Conservation (phyloP, 352 stramenopile genomes). For the Phytophthora pini region DNA sequence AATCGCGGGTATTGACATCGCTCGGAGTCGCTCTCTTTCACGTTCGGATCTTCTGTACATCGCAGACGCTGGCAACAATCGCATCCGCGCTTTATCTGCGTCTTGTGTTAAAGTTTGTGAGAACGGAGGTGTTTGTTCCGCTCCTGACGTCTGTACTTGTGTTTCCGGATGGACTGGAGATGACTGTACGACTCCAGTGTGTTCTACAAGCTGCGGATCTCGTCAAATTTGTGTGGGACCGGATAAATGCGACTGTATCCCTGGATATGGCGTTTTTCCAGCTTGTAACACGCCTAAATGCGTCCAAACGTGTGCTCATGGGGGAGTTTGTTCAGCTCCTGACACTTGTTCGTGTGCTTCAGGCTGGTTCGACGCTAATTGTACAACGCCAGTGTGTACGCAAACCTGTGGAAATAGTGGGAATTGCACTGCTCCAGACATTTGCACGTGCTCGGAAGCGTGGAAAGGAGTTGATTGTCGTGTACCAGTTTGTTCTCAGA, state of each 20-base stretch:
- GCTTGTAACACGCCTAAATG: constrained; percentile 87
- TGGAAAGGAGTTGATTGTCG: constrained; percentile 94
- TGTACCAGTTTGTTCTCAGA: constrained; percentile 89
- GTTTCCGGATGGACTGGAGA: constrained; percentile 88
- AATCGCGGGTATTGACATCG: constrained; percentile 41
- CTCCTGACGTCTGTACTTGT: constrained; percentile 90
- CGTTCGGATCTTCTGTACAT: constrained; percentile 84
- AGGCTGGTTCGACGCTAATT: constrained; percentile 97
- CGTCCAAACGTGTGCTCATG: constrained; percentile 91
- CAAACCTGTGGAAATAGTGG: constrained; percentile 97
- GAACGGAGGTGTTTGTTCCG: constrained; percentile 92
- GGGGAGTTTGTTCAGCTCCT: constrained; percentile 88
- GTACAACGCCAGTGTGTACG: constrained; percentile 94
- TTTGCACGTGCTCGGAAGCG: constrained; percentile 88
- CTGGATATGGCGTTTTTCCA: constrained; percentile 85
- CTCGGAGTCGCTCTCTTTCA: constrained; percentile 41
- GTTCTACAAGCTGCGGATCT: constrained; percentile 46
- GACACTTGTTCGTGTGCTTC: constrained; percentile 92
- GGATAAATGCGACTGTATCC: constrained; percentile 92
- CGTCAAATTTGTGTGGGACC: constrained; percentile 93
- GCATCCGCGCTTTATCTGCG: constrained; percentile 91
- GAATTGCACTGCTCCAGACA: constrained; percentile 94
- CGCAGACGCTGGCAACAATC: constrained; percentile 94
- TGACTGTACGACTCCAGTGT: constrained; percentile 89
- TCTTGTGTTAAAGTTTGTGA: constrained; percentile 94